Conservation (phyloP, 768 basidiomycete species). For the Trametes cubensis region DNA sequence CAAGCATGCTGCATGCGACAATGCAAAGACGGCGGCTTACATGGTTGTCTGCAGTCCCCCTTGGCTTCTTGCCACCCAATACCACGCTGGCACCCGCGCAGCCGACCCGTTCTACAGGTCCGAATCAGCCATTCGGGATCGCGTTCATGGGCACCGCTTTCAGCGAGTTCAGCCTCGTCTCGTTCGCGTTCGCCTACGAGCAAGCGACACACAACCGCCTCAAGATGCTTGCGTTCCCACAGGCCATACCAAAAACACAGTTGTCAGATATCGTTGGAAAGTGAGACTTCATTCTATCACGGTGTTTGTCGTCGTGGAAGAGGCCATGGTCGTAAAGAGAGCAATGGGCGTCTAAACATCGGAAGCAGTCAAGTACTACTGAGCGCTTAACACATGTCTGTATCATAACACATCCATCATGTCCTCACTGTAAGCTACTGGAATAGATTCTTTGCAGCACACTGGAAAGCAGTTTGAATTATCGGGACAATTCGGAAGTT, state of each 20-base stretch:
- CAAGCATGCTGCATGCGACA: not conserved
- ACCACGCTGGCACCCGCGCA: slow-evolving; percentile 41
- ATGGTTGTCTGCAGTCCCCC: slow-evolving; percentile 44
- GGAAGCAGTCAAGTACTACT: no score
- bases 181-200: slow-evolving; percentile 66
- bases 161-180: slow-evolving; percentile 58
- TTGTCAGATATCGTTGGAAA: slow-evolving; percentile 31
- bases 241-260: slow-evolving; percentile 38
- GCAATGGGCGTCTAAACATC: no score
- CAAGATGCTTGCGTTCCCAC: slow-evolving; percentile 33
- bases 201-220: slow-evolving; percentile 38
- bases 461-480: no score
- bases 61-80: slow-evolving; percentile 59
- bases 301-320: no score
- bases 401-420: no score
- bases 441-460: no score
- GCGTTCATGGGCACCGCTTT: slow-evolving; percentile 66
- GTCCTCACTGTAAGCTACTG: no score
- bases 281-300: not conserved
- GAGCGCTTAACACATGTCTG: no score
- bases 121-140: slow-evolving; percentile 47
- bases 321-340: no score
- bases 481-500: no score
- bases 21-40: not conserved
- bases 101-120: slow-evolving; percentile 19